phyloP scores from a whole-genome alignment of 148 eudicot species.

The Nepenthes mirabilis region DNA sequence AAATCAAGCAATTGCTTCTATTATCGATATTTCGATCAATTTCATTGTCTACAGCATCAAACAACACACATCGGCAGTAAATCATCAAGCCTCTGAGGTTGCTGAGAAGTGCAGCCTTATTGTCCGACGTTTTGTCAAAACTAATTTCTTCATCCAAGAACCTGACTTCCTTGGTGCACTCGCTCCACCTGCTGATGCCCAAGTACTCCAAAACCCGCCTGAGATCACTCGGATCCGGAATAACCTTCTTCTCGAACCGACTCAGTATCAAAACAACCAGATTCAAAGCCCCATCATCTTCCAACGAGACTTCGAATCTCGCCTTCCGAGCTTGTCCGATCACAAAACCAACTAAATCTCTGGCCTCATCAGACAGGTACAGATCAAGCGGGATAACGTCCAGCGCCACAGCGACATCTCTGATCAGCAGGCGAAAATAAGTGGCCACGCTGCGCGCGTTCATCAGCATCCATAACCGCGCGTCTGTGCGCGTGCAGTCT shows the following conservation, averaged over 20 bases:
- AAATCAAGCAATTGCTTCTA: background rate
- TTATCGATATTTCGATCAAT: background rate
- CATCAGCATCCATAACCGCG: slow-evolving; percentile 46
- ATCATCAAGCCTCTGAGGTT: slow-evolving; percentile 42
- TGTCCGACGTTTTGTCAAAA: slow-evolving; percentile 9
- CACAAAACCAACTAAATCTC: slow-evolving; percentile 26
- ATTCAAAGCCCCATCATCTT: slow-evolving; percentile 20
- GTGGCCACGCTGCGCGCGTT: slow-evolving; percentile 19
- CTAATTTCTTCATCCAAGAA: slow-evolving; percentile 44
- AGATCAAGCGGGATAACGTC: slow-evolving; percentile 28
- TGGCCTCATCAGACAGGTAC: slow-evolving; percentile 20
- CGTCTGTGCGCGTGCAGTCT: slow-evolving; percentile 38
- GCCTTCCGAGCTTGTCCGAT: slow-evolving; percentile 21
- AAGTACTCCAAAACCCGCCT: slow-evolving; percentile 37
- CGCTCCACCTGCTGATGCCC: slow-evolving; percentile 46
- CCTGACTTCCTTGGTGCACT: slow-evolving; percentile 44
- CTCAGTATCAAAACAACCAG: slow-evolving; percentile 17
- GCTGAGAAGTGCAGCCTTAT: slow-evolving; percentile 8
- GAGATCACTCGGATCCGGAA: slow-evolving; percentile 41
- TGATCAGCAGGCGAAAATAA: slow-evolving; percentile 23
- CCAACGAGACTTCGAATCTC: slow-evolving; percentile 20
- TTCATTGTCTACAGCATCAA: slow-evolving; percentile 15
- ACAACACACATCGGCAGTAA: slow-evolving; percentile 46
- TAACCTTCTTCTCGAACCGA: slow-evolving; percentile 28
- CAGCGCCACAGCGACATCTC: slow-evolving; percentile 29